These are phyloP conservation scores for Taiwanofungus camphoratus DNA, from an alignment of 1,284 basidiomycete genomes.

Conservation along the genomic window DNA sequence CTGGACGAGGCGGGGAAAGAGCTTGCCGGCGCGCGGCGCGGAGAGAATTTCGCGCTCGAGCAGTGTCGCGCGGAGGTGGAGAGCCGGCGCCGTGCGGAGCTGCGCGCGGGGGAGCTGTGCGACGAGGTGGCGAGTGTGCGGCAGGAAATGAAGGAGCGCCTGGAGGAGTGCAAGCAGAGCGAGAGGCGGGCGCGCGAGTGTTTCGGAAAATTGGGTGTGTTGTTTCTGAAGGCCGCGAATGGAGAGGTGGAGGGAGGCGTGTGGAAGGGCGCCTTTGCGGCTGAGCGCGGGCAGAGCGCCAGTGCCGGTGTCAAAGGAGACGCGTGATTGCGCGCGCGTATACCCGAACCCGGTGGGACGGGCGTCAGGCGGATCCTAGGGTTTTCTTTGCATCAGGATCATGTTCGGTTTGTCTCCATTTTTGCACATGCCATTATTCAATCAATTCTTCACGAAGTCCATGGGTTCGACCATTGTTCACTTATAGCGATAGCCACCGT, in stretches of 20 bases:
- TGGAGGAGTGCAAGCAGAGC: constrained; percentile 1
- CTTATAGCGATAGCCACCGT: no score
- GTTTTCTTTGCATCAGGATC: neutral
- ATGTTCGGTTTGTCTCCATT: neutral
- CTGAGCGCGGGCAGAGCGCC: neutral
- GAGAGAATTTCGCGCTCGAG: constrained; percentile 33
- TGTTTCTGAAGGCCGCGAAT: constrained; percentile 19
- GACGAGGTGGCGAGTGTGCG: constrained; percentile 8
- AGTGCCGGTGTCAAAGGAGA: no score
- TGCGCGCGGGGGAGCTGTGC: constrained; percentile 20
- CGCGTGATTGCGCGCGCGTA: no score
- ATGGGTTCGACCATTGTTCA: neutral
- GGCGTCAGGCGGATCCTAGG: neutral
- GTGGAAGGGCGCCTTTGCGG: neutral
- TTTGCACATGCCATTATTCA: neutral
- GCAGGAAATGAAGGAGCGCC: constrained; percentile 1
- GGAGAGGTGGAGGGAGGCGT: constrained; percentile 13
- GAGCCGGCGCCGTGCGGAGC: constrained; percentile 35
- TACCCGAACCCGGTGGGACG: neutral
- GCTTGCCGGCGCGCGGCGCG: constrained; percentile 29
- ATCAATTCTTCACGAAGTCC: neutral
- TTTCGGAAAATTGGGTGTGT: constrained; percentile 18
- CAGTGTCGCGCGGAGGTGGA: constrained; percentile 37
- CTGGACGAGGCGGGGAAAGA: constrained; percentile 32
- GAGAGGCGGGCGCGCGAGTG: constrained; percentile 19